These are phyloP conservation scores for Madurella mycetomatis DNA, from an alignment of 2,329 filamentous ascomycete genomes.

Conservation along the genomic window DNA sequence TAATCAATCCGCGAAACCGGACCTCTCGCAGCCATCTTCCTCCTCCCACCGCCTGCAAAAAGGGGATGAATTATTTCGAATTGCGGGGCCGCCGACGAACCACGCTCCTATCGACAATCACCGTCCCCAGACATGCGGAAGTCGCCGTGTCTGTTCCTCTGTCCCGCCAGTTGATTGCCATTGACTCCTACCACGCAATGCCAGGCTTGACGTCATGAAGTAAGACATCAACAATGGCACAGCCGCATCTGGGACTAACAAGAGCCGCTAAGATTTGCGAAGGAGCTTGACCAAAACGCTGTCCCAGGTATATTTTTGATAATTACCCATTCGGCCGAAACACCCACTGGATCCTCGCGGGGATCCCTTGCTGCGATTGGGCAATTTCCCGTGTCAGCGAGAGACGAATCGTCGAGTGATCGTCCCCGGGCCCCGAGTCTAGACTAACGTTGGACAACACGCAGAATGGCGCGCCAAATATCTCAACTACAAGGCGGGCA, in stretches of 20 bases:
- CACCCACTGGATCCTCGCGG: conserved; percentile 8
- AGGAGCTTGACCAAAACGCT: conserved; percentile 79
- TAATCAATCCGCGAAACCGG: no score
- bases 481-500: conserved; percentile 90
- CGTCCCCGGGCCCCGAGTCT: conserved; percentile 1
- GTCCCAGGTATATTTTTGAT: conserved; percentile 62
- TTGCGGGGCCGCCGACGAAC: background rate
- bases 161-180: background rate
- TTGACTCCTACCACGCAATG: conserved; percentile 10
- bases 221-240: conserved; percentile 13
- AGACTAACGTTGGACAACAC: conserved; percentile 4
- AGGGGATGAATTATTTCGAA: background rate
- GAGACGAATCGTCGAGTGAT: conserved; percentile 3
- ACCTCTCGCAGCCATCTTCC: background rate
- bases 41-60: background rate
- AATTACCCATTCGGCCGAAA: conserved; percentile 4
- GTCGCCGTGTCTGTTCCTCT: background rate
- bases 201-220: conserved; percentile 27
- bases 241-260: conserved; percentile 14
- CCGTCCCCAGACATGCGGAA: background rate
- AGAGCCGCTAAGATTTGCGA: conserved; percentile 56
- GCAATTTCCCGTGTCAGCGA: background rate
- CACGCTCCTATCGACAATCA: background rate
- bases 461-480: conserved; percentile 90
- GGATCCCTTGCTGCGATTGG: conserved; percentile 4